Evolutionary conservation across 305 asterid species (phyloP).

Genomic region (Fraxinus platypoda): DNA sequence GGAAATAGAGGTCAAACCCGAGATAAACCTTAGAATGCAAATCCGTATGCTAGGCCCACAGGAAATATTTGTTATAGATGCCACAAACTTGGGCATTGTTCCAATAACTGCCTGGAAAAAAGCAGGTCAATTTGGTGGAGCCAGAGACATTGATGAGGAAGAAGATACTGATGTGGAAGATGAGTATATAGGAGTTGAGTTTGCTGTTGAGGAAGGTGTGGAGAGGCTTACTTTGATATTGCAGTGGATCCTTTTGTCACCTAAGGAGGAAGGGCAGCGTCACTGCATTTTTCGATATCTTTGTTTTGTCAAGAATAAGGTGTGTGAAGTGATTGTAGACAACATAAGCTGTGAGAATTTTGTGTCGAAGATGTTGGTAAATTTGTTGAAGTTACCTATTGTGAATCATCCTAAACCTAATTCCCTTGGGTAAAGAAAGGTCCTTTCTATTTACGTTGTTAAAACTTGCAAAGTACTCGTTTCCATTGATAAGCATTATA

Average conservation of each 20-base stretch:
- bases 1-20: neutral
- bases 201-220: neutral
- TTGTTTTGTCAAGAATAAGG: too few relatives aligned
- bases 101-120: too few relatives aligned
- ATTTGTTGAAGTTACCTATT: neutral
- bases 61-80: neutral
- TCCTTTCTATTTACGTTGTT: too few relatives aligned
- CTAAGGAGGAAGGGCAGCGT: too few relatives aligned
- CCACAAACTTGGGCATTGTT: neutral
- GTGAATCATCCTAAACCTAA: neutral
- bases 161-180: neutral
- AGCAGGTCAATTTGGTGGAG: neutral
- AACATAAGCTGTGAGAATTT: too few relatives aligned
- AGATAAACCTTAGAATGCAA: neutral
- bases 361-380: neutral
- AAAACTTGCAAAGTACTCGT: neutral
- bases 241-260: neutral
- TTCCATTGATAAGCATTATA: neutral
- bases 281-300: too few relatives aligned
- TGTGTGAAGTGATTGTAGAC: too few relatives aligned
- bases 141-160: neutral
- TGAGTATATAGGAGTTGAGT: neutral
- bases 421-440: neutral
- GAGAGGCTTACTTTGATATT: neutral
- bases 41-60: neutral